These are phyloP conservation scores for Apostasia ramifera DNA, from an alignment of 106 monocot species.

Conservation along the genomic window DNA sequence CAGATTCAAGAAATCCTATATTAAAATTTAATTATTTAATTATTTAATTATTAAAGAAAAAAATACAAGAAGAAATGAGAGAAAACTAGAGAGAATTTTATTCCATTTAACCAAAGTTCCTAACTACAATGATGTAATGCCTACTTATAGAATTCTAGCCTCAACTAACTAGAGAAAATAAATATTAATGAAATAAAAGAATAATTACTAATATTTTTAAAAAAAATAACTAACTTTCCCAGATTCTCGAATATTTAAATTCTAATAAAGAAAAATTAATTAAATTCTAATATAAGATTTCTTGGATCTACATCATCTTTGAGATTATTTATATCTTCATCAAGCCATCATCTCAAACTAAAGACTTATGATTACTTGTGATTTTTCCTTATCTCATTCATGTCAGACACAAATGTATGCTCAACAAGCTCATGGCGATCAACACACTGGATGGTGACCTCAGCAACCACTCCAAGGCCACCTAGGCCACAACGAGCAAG, in stretches of 20 bases:
- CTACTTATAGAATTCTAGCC: no score
- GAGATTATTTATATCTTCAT: neutral
- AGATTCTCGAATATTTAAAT: neutral
- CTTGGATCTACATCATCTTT: neutral
- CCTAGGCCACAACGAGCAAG: conserved; percentile 92
- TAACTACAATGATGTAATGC: no score
- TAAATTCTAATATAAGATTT: no score
- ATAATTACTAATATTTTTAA: neutral
- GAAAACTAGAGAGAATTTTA: no score
- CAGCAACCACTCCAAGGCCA: conserved; percentile 91
- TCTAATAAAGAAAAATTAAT: no score
- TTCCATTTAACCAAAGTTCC: no score
- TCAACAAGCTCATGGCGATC: conserved; percentile 95
- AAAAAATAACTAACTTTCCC: neutral
- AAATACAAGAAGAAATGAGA: neutral
- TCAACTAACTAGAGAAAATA: no score
- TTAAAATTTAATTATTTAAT: neutral
- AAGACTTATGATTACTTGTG: conserved; percentile 60
- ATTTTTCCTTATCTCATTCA: conserved; percentile 74
- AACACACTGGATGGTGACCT: conserved; percentile 92
- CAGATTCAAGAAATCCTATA: no score
- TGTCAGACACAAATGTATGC: conserved; percentile 80
- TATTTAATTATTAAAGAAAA: neutral
- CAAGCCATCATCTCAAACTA: neutral
- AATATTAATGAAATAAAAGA: neutral